Percentiles rank a stretch among this genome's conserved stretches.
Evolutionary conservation across 2,329 filamentous ascomycete species (phyloP).

Genomic region (Xylariomycetidae sp.): DNA sequence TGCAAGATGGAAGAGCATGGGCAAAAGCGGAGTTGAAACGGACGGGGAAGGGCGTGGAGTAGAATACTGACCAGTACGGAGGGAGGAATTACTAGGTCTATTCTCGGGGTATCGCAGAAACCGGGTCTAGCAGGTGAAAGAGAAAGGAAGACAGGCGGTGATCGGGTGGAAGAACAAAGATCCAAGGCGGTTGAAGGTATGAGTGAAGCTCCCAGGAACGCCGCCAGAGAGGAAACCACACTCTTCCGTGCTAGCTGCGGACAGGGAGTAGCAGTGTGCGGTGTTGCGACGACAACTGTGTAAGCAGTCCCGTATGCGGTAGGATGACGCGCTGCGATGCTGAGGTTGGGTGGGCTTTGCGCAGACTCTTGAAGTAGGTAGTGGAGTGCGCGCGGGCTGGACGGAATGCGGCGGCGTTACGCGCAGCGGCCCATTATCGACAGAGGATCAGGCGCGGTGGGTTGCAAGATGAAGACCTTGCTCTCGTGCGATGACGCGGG

Average conservation of each 20-base stretch:
- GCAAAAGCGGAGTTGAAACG: too few relatives aligned
- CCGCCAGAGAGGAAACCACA: conserved; percentile 11
- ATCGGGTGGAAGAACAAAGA: conserved; percentile 16
- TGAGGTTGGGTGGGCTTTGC: too few relatives aligned
- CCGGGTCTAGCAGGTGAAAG: conserved; percentile 22
- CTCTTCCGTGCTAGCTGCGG: conserved; percentile 11
- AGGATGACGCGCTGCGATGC: too few relatives aligned
- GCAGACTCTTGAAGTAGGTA: conserved; percentile 8
- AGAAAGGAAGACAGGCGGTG: conserved; percentile 14
- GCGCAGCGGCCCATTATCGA: conserved; percentile 25
- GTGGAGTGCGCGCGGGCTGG: conserved; percentile 17
- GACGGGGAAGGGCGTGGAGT: too few relatives aligned
- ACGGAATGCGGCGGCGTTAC: conserved; percentile 25
- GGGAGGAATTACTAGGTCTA: conserved; percentile 25
- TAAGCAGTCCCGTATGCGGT: too few relatives aligned
- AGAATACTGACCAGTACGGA: conserved; percentile 23
- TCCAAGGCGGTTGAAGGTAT: conserved; percentile 13
- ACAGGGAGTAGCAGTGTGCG: conserved; percentile 7
- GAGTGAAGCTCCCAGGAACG: conserved; percentile 17
- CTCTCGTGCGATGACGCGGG: conserved; percentile 2
- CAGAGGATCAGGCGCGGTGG: conserved; percentile 10
- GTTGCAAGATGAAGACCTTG: conserved; percentile 12
- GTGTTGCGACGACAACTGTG: too few relatives aligned
- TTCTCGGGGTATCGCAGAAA: conserved; percentile 28
- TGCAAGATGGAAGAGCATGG: too few relatives aligned